These are phyloP conservation scores for Amanita pseudoporphyria DNA, from an alignment of 768 basidiomycete species.

Conservation along the genomic window DNA sequence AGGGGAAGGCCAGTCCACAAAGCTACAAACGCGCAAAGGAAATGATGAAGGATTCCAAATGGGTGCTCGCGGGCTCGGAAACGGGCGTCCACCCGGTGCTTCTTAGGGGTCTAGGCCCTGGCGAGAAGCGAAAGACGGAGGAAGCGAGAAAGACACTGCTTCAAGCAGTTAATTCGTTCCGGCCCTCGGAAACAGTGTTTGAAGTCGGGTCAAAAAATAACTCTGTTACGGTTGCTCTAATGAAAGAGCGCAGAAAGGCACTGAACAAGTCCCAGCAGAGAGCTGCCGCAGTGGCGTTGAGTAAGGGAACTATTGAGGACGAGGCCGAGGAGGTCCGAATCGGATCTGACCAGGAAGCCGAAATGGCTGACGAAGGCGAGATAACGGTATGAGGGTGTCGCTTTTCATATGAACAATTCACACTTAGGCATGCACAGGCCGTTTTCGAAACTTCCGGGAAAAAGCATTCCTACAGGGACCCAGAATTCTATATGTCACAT, in stretches of 20 bases:
- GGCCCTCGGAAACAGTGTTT: constrained; percentile 83
- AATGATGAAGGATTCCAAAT: constrained; percentile 64
- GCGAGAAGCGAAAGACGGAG: constrained; percentile 32
- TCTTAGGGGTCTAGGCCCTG: constrained; percentile 28
- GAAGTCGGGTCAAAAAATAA: constrained; percentile 77
- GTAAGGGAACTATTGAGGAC: constrained; percentile 23
- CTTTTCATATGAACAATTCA: neutral
- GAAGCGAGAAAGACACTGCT: constrained; percentile 58
- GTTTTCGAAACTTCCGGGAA: constrained; percentile 52
- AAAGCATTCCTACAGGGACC: constrained; percentile 57
- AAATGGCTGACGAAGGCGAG: constrained; percentile 75
- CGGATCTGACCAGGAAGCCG: constrained; percentile 26
- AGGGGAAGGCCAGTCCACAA: constrained; percentile 79
- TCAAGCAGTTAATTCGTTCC: constrained; percentile 70
- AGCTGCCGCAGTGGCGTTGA: constrained; percentile 24
- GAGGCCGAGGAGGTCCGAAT: constrained; percentile 26
- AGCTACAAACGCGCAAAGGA: constrained; percentile 88
- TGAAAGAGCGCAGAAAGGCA: constrained; percentile 82
- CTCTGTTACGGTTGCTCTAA: constrained; percentile 54
- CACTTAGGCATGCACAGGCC: constrained; percentile 29
- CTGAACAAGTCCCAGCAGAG: constrained; percentile 55
- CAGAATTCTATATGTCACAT: constrained; percentile 88
- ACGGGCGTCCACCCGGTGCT: constrained; percentile 68
- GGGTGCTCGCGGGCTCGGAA: constrained; percentile 58
- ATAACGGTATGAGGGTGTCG: constrained; percentile 43